Evolutionary conservation across 257 asterid species (phyloP).

Genomic region (Linaria vulgaris): DNA sequence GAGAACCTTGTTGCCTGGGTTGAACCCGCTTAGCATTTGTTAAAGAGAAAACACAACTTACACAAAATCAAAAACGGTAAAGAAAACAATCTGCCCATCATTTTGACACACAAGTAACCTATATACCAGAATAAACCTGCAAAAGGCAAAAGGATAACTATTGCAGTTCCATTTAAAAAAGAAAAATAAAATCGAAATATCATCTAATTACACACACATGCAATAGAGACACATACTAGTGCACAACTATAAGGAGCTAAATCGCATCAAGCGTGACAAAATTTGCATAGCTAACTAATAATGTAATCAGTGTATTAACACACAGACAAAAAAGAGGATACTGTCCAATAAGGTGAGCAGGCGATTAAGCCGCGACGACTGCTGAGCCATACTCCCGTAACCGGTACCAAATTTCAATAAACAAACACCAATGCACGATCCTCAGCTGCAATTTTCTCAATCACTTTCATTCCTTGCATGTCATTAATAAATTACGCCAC

Average conservation of each 20-base stretch:
- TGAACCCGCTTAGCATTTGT: slow-evolving; percentile 82
- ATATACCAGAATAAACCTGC: slow-evolving; percentile 5
- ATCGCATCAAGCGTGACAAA: slow-evolving; percentile 8
- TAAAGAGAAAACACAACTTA: slow-evolving; percentile 42
- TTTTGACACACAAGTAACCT: slow-evolving; percentile 6
- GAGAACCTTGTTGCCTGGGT: slow-evolving; percentile 95
- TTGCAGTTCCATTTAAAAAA: not conserved
- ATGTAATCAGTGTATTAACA: slow-evolving; percentile 6
- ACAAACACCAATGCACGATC: slow-evolving; percentile 31
- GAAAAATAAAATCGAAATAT: not conserved
- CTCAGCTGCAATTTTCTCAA: slow-evolving; percentile 31
- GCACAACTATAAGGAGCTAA: not conserved
- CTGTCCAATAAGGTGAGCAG: slow-evolving; percentile 95
- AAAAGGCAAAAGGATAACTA: not conserved
- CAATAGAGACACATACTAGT: slow-evolving; percentile 1
- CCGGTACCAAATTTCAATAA: slow-evolving; percentile 36
- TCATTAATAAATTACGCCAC: slow-evolving; percentile 30
- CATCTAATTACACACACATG: not conserved
- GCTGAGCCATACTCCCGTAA: slow-evolving; percentile 76
- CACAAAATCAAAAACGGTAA: not conserved
- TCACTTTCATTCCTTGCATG: slow-evolving; percentile 37
- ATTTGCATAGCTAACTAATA: slow-evolving; percentile 8
- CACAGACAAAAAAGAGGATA: slow-evolving; percentile 68
- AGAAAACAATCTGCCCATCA: not conserved
- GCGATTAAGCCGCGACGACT: slow-evolving; percentile 93